Base-by-base conservation (phyloP, 345 rosid species). In the Conringia planisiliqua region DNA sequence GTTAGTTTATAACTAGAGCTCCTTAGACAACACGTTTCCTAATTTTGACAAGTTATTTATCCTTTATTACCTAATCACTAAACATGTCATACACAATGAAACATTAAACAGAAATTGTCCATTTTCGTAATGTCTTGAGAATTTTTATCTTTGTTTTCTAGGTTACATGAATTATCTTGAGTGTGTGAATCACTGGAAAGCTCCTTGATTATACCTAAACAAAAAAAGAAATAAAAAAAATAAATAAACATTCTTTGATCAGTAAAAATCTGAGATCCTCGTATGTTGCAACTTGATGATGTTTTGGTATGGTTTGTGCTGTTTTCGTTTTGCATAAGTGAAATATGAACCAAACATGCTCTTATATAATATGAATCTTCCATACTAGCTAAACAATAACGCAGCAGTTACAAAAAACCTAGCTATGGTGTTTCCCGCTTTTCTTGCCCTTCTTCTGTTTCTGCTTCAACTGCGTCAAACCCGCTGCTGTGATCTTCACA, bases 381-480 rank as follows among this genome's bases (percentile, higher is more conserved):
- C 65, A 40, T 29, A 43, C 12, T 3, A 4, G 2, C 61, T 10
- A 59, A 26, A 13, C 10, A 13, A 30, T 6, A 68, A 18, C 18
- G 35, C 36, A 43, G 32, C n/a, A 10, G n/a, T 56, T 30, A 56
- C 39, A 22, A 7, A 60, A 8, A 47, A 14, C 33, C 40, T 75
- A 85, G 50, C 56, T 79, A 27, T 73, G 63, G 20, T 58, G 73
- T 78, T 83, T 85, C 64, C 74, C 69, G 58, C 71, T 76, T 66
- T 95, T 95, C 77, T 92, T 92, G 58, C 88, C 84, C 75, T 92
- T 92, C 88, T 90, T 96, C 76, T 92, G 98, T 85, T 89, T 95
- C 83, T 90, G 99, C 83, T 96, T 96, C 84, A 96, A 73, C 64
- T 96, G 99, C 3, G 91, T 81, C 65, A 95, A 89, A 51, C 99